These are phyloP conservation scores for Gentiana dahurica DNA, from an alignment of 257 asterid species.

Conservation along the genomic window DNA sequence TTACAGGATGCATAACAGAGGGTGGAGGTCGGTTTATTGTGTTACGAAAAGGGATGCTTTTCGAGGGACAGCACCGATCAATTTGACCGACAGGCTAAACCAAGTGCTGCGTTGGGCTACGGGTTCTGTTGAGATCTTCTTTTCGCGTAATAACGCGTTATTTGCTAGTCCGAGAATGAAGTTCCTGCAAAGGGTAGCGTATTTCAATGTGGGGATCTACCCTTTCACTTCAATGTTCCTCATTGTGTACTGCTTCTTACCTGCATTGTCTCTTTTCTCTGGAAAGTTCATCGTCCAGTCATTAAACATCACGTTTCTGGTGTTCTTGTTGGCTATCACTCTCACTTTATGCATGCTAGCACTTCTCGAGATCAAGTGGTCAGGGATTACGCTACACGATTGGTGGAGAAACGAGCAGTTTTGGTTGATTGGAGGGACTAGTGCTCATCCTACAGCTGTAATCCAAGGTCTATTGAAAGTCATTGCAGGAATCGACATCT, in stretches of 20 bases:
- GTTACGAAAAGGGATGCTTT: slow-evolving; percentile 80
- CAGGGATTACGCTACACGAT: slow-evolving; percentile 76
- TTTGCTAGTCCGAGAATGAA: slow-evolving; percentile 75
- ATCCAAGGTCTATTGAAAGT: slow-evolving; percentile 79
- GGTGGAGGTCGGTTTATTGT: slow-evolving; percentile 84
- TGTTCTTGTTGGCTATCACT: slow-evolving; percentile 47
- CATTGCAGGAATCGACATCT: slow-evolving; percentile 74
- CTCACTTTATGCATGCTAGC: slow-evolving; percentile 64
- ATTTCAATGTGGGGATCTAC: slow-evolving; percentile 81
- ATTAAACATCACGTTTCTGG: slow-evolving; percentile 49
- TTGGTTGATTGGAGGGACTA: slow-evolving; percentile 92
- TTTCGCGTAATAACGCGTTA: slow-evolving; percentile 75
- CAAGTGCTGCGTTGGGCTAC: slow-evolving; percentile 98
- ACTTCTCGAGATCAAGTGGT: slow-evolving; percentile 73
- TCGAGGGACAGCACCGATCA: slow-evolving; percentile 96
- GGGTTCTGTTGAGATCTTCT: slow-evolving; percentile 90
- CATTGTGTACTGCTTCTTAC: slow-evolving; percentile 65
- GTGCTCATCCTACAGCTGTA: slow-evolving; percentile 90
- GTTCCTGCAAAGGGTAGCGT: slow-evolving; percentile 74
- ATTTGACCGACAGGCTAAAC: slow-evolving; percentile 64
- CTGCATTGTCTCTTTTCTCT: slow-evolving; percentile 80
- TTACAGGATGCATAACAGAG: slow-evolving; percentile 84
- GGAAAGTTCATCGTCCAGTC: slow-evolving; percentile 85
- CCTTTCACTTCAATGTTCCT: slow-evolving; percentile 84
- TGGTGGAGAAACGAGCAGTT: slow-evolving; percentile 99